These are phyloP conservation scores for Epichloe amarillans DNA, from an alignment of 2,329 filamentous ascomycete species.

Conservation along the genomic window DNA sequence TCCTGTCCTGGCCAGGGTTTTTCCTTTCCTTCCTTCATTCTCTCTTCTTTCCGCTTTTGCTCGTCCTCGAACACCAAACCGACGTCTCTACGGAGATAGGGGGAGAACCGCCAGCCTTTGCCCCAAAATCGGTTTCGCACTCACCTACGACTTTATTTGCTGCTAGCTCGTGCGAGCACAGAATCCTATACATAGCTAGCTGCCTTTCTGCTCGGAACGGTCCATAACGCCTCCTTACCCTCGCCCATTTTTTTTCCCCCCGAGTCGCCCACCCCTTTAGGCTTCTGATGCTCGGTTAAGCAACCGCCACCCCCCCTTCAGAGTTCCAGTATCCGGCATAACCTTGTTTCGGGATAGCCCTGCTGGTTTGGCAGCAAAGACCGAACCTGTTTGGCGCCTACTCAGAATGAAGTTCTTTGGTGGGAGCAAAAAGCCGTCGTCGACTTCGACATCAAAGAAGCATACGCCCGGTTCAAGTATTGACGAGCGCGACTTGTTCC, in stretches of 20 bases:
- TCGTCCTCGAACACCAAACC: background rate
- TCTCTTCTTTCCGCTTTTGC: background rate
- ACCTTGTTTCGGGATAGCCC: conserved; percentile 25
- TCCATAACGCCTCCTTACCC: conserved; percentile 3
- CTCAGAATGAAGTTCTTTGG: conserved; percentile 37
- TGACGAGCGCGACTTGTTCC: conserved; percentile 24
- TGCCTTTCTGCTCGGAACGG: conserved; percentile 2
- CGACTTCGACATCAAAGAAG: conserved; percentile 23
- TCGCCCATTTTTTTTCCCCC: background rate
- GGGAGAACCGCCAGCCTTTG: background rate
- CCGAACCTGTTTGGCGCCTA: conserved; percentile 3
- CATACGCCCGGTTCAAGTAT: conserved; percentile 20
- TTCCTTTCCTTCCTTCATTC: background rate
- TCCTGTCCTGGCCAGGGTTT: background rate
- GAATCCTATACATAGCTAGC: background rate
- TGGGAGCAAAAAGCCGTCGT: conserved; percentile 26
- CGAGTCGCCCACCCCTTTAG: conserved; percentile 4
- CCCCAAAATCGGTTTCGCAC: background rate
- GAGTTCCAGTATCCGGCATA: conserved; percentile 24
- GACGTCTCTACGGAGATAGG: background rate
- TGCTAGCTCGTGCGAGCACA: background rate
- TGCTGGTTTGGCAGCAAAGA: conserved; percentile 11
- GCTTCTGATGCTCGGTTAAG: conserved; percentile 18
- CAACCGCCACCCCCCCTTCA: conserved; percentile 5
- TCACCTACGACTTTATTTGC: background rate